phyloP scores from a whole-genome alignment of 441 rosid genomes.

The Pelargonium citronellum region DNA sequence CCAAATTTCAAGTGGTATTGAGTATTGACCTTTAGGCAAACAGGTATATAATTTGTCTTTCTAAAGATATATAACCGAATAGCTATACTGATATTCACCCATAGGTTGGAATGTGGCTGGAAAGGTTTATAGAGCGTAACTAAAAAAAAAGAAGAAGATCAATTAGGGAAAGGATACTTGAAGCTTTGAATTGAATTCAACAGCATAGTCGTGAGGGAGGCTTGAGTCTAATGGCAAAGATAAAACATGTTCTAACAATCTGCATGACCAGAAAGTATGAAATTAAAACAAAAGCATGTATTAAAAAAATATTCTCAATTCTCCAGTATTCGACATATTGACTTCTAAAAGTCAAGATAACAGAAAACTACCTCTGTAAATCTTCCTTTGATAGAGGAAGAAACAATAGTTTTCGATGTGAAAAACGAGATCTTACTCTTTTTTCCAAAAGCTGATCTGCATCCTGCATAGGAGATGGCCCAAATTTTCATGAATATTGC shows the following conservation, averaged over 20 bases:
- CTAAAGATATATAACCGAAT: background rate
- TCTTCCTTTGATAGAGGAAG: conserved; percentile 74
- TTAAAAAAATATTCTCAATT: conserved; percentile 2
- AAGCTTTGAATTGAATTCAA: conserved; percentile 68
- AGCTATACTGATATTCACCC: background rate
- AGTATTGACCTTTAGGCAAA: background rate
- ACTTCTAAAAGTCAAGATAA: conserved; percentile 1
- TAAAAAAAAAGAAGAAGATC: background rate
- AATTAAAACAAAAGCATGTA: background rate
- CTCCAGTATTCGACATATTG: conserved; percentile 21
- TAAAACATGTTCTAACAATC: conserved; percentile 69
- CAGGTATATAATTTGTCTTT: background rate
- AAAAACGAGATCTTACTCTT: conserved; percentile 91
- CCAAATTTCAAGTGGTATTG: background rate
- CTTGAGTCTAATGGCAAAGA: conserved; percentile 63
- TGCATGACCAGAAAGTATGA: conserved; percentile 30
- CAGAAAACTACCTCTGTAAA: conserved; percentile 44
- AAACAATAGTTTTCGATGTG: conserved; percentile 77
- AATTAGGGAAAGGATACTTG: conserved; percentile 46
- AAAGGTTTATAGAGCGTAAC: background rate
- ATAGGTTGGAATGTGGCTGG: background rate
- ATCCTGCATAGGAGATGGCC: conserved; percentile 47
- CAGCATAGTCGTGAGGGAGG: conserved; percentile 55
- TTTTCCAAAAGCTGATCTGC: conserved; percentile 95
- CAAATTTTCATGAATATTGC: conserved; percentile 15